A percentile compares a stretch with the other conserved stretches of the same genome.
Evolutionary conservation across 148 eudicot species (phyloP).

Genomic region (Fagopyrum homotropicum): DNA sequence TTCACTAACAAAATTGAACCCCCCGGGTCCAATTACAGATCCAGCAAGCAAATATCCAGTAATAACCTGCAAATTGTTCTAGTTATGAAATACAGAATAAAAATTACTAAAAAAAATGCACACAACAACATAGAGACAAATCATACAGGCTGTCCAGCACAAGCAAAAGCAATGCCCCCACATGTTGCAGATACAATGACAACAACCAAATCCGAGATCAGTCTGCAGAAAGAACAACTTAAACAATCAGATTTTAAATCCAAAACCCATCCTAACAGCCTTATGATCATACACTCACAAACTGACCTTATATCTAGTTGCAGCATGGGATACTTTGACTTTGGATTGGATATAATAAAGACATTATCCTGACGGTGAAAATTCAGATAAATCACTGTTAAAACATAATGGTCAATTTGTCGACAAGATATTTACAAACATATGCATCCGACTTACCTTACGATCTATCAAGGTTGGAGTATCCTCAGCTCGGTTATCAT

Average conservation of each 20-base stretch:
- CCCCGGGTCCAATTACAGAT: slow-evolving; percentile 96
- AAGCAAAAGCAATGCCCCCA: slow-evolving; percentile 99
- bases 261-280: background rate
- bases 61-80: slow-evolving; percentile 56
- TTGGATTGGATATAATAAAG: slow-evolving; percentile 88
- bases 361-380: slow-evolving; percentile 65
- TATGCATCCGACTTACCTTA: slow-evolving; percentile 41
- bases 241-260: background rate
- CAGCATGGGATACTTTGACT: slow-evolving; percentile 87
- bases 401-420: background rate
- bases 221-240: slow-evolving; percentile 35
- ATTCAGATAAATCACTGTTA: background rate
- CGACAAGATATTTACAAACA: background rate
- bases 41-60: slow-evolving; percentile 98
- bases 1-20: slow-evolving; percentile 87
- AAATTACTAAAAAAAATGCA: background rate
- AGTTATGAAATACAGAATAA: background rate
- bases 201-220: slow-evolving; percentile 92
- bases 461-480: slow-evolving; percentile 85
- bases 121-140: background rate
- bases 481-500: slow-evolving; percentile 78
- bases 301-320: slow-evolving; percentile 85
- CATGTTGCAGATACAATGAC: slow-evolving; percentile 98
- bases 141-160: slow-evolving; percentile 95
- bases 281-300: background rate